phyloP scores from a whole-genome alignment of 1,284 basidiomycete species.

The Cutaneotrichosporon daszewskae region DNA sequence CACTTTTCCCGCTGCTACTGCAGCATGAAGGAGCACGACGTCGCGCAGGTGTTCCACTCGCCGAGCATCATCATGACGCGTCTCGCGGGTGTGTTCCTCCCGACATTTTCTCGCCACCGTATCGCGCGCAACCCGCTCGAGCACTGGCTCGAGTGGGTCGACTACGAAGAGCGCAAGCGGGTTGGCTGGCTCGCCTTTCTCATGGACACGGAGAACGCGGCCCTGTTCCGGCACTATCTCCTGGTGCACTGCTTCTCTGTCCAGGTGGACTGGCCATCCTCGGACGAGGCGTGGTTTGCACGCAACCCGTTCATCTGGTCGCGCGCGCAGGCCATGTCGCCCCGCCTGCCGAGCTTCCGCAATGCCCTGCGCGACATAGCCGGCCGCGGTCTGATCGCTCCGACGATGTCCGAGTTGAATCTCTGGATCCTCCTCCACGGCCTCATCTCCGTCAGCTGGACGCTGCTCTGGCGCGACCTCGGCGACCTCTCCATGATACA shows the following conservation, averaged over 20 bases:
- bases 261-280: constrained; percentile 4
- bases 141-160: constrained; percentile 26
- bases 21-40: constrained; percentile 23
- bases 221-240: constrained; percentile 13
- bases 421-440: constrained; percentile 26
- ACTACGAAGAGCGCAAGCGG: constrained; percentile 22
- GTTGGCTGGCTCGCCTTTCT: constrained; percentile 27
- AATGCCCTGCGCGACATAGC: constrained; percentile 18
- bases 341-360: constrained; percentile 6
- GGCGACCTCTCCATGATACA: constrained; percentile 25
- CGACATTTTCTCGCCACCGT: background rate
- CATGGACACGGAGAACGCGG: constrained; percentile 28
- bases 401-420: constrained; percentile 9
- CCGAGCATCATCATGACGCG: constrained; percentile 12
- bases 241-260: constrained; percentile 7
- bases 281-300: constrained; percentile 15
- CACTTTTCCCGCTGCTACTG: constrained; percentile 27
- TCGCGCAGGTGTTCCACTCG: constrained; percentile 27
- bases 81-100: background rate
- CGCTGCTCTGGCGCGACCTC: constrained; percentile 25
- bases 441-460: constrained; percentile 22
- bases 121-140: constrained; percentile 1
- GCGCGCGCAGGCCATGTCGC: background rate
- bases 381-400: constrained; percentile 14
- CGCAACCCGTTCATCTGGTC: constrained; percentile 6